Percentiles rank a stretch among this genome's conserved stretches.
Evolutionary conservation across 2,329 filamentous ascomycete genomes (phyloP).

Genomic region (Nothophoma quercina): DNA sequence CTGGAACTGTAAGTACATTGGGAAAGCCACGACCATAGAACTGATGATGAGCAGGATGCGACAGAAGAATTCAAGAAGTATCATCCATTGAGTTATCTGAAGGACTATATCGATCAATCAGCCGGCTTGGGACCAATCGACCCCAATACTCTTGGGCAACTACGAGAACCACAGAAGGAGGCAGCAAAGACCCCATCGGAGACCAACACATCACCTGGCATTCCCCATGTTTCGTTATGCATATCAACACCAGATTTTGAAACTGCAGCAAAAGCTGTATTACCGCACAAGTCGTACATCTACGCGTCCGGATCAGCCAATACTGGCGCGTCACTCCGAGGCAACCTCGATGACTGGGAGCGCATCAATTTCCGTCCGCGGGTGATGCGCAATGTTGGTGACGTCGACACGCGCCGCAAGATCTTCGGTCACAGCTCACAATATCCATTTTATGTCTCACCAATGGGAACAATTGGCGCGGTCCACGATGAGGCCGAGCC

Average conservation of each 20-base stretch:
- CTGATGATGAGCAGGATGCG: slow-evolving; percentile 37
- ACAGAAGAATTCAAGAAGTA: slow-evolving; percentile 48
- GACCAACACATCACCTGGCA: slow-evolving; percentile 28
- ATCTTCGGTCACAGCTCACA: slow-evolving; percentile 46
- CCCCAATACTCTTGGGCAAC: slow-evolving; percentile 40
- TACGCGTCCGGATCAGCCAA: slow-evolving; percentile 48
- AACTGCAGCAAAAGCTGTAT: slow-evolving; percentile 38
- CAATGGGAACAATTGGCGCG: slow-evolving; percentile 48
- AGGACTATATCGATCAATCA: slow-evolving; percentile 38
- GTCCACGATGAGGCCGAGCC: slow-evolving; percentile 47
- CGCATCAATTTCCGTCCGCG: slow-evolving; percentile 47
- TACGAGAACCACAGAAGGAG: slow-evolving; percentile 32
- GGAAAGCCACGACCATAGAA: neutral
- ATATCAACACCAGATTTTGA: slow-evolving; percentile 46
- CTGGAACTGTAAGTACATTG: slow-evolving; percentile 52
- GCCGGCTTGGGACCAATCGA: slow-evolving; percentile 40
- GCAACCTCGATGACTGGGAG: slow-evolving; percentile 46
- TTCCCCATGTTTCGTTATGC: slow-evolving; percentile 42
- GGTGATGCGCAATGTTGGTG: slow-evolving; percentile 46
- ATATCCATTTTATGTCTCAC: slow-evolving; percentile 51
- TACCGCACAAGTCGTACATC: slow-evolving; percentile 44
- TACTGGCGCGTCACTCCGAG: slow-evolving; percentile 38
- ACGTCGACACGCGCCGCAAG: slow-evolving; percentile 38
- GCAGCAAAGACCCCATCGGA: slow-evolving; percentile 27
- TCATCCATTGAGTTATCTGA: slow-evolving; percentile 42